A percentile compares a stretch with the other conserved stretches of the same genome.
These are phyloP conservation scores for Rosa hybrid DNA, from an alignment of 331 rosid genomes.

Conservation along the genomic window DNA sequence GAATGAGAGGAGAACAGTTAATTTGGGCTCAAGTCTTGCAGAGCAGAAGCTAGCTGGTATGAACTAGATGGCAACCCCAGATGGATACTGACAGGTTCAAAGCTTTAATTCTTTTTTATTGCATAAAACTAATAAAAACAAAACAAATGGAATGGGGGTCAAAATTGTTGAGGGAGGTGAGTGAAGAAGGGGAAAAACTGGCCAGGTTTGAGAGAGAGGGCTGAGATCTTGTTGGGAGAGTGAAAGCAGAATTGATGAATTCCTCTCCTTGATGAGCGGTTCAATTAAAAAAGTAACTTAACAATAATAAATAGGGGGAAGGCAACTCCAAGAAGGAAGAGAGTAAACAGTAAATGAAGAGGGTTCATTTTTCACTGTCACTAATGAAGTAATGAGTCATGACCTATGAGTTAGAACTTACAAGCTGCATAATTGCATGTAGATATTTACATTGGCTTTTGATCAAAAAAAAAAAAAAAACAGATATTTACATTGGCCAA, in stretches of 20 bases:
- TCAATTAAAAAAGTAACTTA: neutral
- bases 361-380: neutral
- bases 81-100: conserved; percentile 35
- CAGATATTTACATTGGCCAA: too few relatives aligned
- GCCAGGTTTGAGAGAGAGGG: conserved; percentile 1
- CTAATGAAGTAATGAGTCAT: neutral
- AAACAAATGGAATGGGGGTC: conserved; percentile 14
- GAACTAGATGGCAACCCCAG: conserved; percentile 49
- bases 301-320: neutral
- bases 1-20: conserved; percentile 31
- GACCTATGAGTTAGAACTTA: neutral
- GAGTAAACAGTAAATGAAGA: neutral
- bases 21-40: conserved; percentile 37
- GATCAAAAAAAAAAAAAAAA: too few relatives aligned
- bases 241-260: conserved; percentile 17
- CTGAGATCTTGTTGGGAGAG: conserved; percentile 18
- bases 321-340: neutral
- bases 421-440: too few relatives aligned
- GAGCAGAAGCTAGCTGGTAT: conserved; percentile 46
- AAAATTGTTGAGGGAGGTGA: conserved; percentile 1
- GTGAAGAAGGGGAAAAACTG: conserved; percentile 2
- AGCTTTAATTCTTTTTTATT: conserved; percentile 19
- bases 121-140: conserved; percentile 14
- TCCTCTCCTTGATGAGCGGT: neutral
- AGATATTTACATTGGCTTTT: too few relatives aligned